Base-by-base conservation (phyloP, 768 basidiomycete species). In the Pleurotus salmoneostramineus region DNA sequence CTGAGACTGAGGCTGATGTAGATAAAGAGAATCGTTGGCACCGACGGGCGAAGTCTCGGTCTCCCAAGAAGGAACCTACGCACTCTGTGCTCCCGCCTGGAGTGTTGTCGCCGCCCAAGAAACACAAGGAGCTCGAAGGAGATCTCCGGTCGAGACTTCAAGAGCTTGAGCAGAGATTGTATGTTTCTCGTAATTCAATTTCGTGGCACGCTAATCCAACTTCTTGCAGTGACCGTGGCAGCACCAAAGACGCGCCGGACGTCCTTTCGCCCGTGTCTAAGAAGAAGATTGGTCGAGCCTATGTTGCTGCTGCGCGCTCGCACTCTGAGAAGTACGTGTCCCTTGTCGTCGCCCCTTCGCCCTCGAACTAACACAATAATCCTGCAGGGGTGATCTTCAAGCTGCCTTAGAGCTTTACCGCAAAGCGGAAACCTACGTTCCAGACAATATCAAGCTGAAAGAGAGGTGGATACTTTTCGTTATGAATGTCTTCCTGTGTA, bases 391-490 rank as follows among this genome's bases (percentile, higher is more conserved):
- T n/a, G 85, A 92, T 65, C 76, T 92, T n/a, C 79, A 87, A 64
- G 81, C 84, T 1, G 91, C 92, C 2, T 78, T 94, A 40, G 88
- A 91, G 56, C 80, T 93, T 12, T 94, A 93, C 67, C 84, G 85
- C 66, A 89, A 89, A 64, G 91, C 91, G 15, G 87, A 88, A 68
- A 78, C 79, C 4, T 93, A 92, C 62, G 89, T 92, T 49, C 91
- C 92, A n/a, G 88, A 91, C 58, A 93, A 94, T 66, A 70, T 83
- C 71, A 93, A 91, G 69, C 79, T 94, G 50, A 84, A 86, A 81
- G 89, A 90, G 79, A 89, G 92, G 92, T 93, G 80, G 82, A 85
- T 85, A 78, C 79, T 83, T 77, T 87, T 85, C 71, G 72, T 87
- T 71, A 71, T 85, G 68, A 75, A 84, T 70, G 80, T 87, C 68